phyloP scores from a whole-genome alignment of 2,329 filamentous ascomycete species.

The Thyridium curvatum region DNA sequence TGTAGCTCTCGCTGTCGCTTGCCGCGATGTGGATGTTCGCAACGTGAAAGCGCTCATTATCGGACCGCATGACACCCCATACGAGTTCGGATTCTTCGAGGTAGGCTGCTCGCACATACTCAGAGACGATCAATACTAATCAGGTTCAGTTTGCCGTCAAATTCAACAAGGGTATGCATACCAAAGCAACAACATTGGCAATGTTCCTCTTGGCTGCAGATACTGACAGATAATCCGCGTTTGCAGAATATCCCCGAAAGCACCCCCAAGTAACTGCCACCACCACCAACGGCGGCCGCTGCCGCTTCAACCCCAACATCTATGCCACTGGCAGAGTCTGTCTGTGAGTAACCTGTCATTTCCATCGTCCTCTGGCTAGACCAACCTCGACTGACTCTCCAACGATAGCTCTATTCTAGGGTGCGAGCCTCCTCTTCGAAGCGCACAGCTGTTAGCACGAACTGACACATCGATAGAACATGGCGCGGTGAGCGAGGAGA shows the following conservation, averaged over 20 bases:
- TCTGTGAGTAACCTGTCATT: constrained; percentile 52
- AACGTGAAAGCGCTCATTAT: constrained; percentile 84
- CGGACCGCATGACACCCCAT: constrained; percentile 88
- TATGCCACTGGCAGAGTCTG: constrained; percentile 90
- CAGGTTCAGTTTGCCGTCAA: constrained; percentile 61
- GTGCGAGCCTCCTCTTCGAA: constrained; percentile 37
- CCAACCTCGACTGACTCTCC: constrained; percentile 5
- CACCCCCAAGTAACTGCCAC: constrained; percentile 57
- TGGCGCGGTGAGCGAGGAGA: constrained; percentile 89
- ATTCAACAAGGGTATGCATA: constrained; percentile 66
- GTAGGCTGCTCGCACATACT: constrained; percentile 39
- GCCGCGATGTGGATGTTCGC: constrained; percentile 80
- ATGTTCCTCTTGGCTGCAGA: constrained; percentile 1
- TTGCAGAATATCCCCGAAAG: constrained; percentile 74
- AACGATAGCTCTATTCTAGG: constrained; percentile 70
- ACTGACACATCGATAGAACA: constrained; percentile 54
- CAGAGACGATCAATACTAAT: constrained; percentile 8
- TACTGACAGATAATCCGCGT: constrained; percentile 1
- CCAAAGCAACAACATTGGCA: no score
- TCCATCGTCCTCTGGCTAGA: neutral
- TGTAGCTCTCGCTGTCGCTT: constrained; percentile 78
- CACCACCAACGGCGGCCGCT: constrained; percentile 84
- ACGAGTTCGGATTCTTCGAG: constrained; percentile 97
- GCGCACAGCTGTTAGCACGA: constrained; percentile 7
- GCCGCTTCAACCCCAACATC: constrained; percentile 95